phyloP scores from a whole-genome alignment of 768 basidiomycete genomes.

The Trametes cingulata region DNA sequence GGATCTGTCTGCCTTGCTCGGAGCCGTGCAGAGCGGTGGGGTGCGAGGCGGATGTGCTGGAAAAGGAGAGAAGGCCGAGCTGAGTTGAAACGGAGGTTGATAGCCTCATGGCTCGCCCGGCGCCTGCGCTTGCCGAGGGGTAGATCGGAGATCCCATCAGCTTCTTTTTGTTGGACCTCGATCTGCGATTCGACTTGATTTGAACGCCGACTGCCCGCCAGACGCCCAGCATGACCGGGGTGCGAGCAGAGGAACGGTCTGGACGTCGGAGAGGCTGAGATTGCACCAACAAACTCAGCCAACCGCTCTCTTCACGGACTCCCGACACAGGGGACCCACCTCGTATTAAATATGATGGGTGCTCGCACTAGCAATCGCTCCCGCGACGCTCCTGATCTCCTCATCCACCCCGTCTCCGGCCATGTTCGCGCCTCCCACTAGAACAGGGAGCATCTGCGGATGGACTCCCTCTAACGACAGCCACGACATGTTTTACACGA shows the following conservation, averaged over 20 bases:
- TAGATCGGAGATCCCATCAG: constrained; percentile 18
- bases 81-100: constrained; percentile 19
- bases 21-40: background rate
- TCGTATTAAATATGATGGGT: constrained; percentile 19
- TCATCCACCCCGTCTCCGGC: background rate
- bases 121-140: constrained; percentile 8
- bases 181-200: constrained; percentile 18
- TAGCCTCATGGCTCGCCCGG: constrained; percentile 20
- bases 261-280: constrained; percentile 12
- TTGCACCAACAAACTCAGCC: constrained; percentile 10
- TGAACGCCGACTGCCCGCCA: constrained; percentile 7
- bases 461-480: constrained; percentile 18
- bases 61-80: constrained; percentile 1
- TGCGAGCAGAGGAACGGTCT: constrained; percentile 18
- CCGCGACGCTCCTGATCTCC: constrained; percentile 18
- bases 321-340: constrained; percentile 7
- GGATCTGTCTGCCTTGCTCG: background rate
- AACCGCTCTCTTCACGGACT: background rate
- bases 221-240: background rate
- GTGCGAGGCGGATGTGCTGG: background rate
- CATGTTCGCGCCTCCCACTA: constrained; percentile 17
- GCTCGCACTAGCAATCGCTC: constrained; percentile 1
- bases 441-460: constrained; percentile 18
- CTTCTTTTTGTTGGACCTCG: constrained; percentile 21
- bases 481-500: constrained; percentile 12